Conservation (phyloP, 1,284 basidiomycete genomes). For the Caloboletus firmus region DNA sequence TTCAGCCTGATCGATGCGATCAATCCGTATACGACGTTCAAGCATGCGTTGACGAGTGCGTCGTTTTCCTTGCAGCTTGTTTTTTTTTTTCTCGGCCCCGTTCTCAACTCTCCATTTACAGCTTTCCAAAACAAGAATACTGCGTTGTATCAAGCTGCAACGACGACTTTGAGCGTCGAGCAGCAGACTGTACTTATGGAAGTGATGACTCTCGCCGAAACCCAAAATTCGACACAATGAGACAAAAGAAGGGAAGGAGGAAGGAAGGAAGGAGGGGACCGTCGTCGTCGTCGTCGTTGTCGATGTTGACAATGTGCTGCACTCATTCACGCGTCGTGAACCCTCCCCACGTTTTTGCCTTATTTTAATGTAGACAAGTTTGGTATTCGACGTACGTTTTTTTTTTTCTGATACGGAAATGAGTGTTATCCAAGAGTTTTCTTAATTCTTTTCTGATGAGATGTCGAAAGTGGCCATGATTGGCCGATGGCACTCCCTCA, state of each 20-base stretch:
- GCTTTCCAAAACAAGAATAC: slow-evolving; percentile 74
- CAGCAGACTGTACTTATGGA: slow-evolving; percentile 80
- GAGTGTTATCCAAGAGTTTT: no score
- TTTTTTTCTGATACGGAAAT: no score
- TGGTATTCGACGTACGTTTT: no score
- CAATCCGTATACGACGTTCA: slow-evolving; percentile 72
- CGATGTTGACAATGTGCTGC: no score
- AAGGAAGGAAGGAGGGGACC: background rate
- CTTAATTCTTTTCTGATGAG: no score
- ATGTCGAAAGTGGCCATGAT: no score
- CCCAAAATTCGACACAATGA: slow-evolving; percentile 17
- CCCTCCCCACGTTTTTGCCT: no score
- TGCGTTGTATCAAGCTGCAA: slow-evolving; percentile 64
- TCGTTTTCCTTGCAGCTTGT: background rate
- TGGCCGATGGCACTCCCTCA: no score
- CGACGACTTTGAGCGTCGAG: slow-evolving; percentile 66
- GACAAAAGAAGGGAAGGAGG: background rate
- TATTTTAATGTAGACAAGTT: no score
- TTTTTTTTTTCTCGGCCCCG: background rate
- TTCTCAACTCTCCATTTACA: slow-evolving; percentile 28
- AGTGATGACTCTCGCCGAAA: slow-evolving; percentile 52
- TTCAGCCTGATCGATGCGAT: slow-evolving; percentile 75
- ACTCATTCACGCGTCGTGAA: no score
- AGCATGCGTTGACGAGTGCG: slow-evolving; percentile 69
- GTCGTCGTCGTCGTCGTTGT: background rate